Evolutionary conservation across 2,329 filamentous ascomycete genomes (phyloP).

Genomic region (Microdochium paspali): DNA sequence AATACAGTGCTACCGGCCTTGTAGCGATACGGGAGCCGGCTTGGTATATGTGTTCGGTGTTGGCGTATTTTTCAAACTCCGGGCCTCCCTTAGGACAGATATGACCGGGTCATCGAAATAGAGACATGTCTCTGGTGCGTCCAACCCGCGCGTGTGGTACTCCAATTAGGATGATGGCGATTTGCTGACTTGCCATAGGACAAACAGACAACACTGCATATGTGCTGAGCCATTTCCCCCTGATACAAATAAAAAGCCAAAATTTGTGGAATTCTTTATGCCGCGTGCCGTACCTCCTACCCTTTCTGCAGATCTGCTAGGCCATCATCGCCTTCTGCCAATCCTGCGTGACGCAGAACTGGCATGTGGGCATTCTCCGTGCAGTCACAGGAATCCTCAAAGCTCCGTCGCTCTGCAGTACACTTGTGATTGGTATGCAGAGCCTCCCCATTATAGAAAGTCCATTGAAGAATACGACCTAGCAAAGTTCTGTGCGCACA

Average conservation of each 20-base stretch:
- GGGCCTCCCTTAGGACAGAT: too few species aligned
- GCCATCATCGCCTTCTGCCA: slow-evolving; percentile 16
- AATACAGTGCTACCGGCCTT: too few species aligned
- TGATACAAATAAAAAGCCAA: slow-evolving; percentile 17
- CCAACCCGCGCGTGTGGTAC: not conserved
- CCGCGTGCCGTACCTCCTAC: slow-evolving; percentile 13
- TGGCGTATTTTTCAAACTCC: too few species aligned
- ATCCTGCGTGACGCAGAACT: slow-evolving; percentile 8
- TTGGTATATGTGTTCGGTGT: too few species aligned
- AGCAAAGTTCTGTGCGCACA: not conserved
- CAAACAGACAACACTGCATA: slow-evolving; percentile 32
- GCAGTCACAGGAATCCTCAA: slow-evolving; percentile 7
- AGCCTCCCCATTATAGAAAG: too few species aligned
- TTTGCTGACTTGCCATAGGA: slow-evolving; percentile 4
- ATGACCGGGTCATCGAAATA: too few species aligned
- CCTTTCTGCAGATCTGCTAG: slow-evolving; percentile 13
- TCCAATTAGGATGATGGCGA: not conserved
- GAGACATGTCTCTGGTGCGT: not conserved
- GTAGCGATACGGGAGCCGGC: too few species aligned
- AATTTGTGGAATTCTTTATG: slow-evolving; percentile 5
- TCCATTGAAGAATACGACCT: slow-evolving; percentile 16
- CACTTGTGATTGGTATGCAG: slow-evolving; percentile 16
- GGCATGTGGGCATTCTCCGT: not conserved
- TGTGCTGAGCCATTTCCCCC: slow-evolving; percentile 14
- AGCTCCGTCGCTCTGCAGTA: slow-evolving; percentile 15